Percentiles rank a stretch among this genome's conserved stretches.
Evolutionary conservation across 129 eudicot genomes (phyloP).

Genomic region (Sambucus nigra): DNA sequence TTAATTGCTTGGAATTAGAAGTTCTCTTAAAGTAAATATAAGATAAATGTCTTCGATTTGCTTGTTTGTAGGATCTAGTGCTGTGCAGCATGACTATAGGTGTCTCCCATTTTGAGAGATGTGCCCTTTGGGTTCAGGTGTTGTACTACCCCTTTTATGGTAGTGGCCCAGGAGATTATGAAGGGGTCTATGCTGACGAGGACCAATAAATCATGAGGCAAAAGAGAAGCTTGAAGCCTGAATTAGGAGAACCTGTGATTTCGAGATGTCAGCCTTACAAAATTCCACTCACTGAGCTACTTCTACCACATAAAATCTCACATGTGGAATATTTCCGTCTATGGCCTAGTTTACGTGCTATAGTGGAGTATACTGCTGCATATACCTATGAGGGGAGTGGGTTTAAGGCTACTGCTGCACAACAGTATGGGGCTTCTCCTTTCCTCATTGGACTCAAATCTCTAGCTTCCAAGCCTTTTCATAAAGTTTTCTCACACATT

Average conservation of each 20-base stretch:
- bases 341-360: constrained; percentile 99
- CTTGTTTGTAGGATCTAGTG: constrained; percentile 64
- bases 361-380: constrained; percentile 90
- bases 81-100: constrained; percentile 75
- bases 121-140: constrained; percentile 94
- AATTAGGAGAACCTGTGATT: constrained; percentile 75
- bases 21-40: background rate
- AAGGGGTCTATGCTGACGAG: constrained; percentile 78
- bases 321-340: constrained; percentile 96
- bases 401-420: constrained; percentile 97
- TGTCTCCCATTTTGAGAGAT: constrained; percentile 87
- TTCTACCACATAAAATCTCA: constrained; percentile 87
- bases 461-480: constrained; percentile 87
- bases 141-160: constrained; percentile 86
- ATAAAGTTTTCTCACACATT: constrained; percentile 91
- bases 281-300: constrained; percentile 91
- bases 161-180: constrained; percentile 46
- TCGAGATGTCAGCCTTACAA: constrained; percentile 96
- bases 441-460: constrained; percentile 85
- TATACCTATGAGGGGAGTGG: constrained; percentile 98
- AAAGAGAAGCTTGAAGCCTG: constrained; percentile 59
- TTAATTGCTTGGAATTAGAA: background rate
- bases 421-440: constrained; percentile 94
- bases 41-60: background rate
- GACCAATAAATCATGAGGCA: constrained; percentile 69